phyloP scores from a whole-genome alignment of 1,139 yeast genomes.

The Suhomyces choctaworum region DNA sequence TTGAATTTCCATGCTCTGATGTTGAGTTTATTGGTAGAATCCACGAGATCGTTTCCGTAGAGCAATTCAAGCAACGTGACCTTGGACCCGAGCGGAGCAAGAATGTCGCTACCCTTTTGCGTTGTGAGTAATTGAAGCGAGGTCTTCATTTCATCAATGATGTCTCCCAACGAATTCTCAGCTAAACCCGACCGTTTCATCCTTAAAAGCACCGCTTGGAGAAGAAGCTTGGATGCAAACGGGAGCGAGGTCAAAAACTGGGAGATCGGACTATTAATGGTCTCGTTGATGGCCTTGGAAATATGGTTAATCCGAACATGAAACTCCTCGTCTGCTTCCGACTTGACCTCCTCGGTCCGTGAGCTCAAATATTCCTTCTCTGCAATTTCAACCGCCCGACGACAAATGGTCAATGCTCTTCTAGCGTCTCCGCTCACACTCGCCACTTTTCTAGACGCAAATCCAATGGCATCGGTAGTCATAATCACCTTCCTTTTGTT shows the following conservation, averaged over 20 bases:
- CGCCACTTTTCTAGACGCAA: conserved; percentile 92
- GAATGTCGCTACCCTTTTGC: conserved; percentile 19
- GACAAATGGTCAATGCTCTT: conserved; percentile 83
- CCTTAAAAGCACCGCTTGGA: conserved; percentile 66
- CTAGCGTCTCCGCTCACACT: conserved; percentile 98
- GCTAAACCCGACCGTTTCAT: conserved; percentile 69
- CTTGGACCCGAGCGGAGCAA: conserved; percentile 18
- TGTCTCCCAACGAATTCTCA: conserved; percentile 72
- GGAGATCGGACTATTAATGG: conserved; percentile 71
- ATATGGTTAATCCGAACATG: conserved; percentile 19
- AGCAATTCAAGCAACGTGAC: conserved; percentile 28
- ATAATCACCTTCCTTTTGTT: conserved; percentile 45
- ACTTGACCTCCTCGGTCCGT: conserved; percentile 17
- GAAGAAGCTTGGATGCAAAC: conserved; percentile 66
- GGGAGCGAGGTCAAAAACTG: conserved; percentile 62
- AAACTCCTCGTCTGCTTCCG: conserved; percentile 39
- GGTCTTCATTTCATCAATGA: conserved; percentile 71
- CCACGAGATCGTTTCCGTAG: conserved; percentile 26
- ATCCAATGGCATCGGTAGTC: conserved; percentile 78
- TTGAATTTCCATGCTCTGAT: conserved; percentile 49
- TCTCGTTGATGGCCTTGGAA: conserved; percentile 68
- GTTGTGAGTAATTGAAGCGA: conserved; percentile 32
- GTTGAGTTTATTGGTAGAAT: conserved; percentile 17
- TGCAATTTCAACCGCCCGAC: conserved; percentile 89
- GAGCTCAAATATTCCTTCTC: conserved; percentile 50